Evolutionary conservation across 768 basidiomycete species (phyloP).

Genomic region (Naganishia friedmannii): DNA sequence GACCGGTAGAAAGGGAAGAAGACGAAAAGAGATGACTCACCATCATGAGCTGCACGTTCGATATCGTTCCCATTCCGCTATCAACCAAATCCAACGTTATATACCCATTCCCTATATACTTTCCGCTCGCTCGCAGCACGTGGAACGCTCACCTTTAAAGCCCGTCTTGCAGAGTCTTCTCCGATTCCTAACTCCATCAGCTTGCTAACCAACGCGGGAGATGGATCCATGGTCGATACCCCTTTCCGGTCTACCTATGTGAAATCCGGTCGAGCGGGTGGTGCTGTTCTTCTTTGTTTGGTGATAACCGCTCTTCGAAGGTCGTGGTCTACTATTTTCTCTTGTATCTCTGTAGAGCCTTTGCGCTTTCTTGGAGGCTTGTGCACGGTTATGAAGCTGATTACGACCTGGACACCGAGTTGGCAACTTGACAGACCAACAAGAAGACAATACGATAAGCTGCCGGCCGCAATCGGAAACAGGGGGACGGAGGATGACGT

Average conservation of each 20-base stretch:
- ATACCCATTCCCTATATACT: background rate
- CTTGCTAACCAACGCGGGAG: slow-evolving; percentile 35
- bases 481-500: background rate
- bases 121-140: background rate
- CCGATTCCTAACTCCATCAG: slow-evolving; percentile 44
- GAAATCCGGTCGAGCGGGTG: background rate
- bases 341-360: background rate
- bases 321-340: background rate
- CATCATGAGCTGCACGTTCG: slow-evolving; percentile 47
- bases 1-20: background rate
- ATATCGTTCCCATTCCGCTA: slow-evolving; percentile 43
- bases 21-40: slow-evolving; percentile 39
- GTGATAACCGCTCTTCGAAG: background rate
- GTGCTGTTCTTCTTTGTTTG: background rate
- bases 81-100: background rate
- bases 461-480: background rate
- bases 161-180: slow-evolving; percentile 44
- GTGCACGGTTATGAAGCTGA: too few relatives aligned
- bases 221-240: background rate
- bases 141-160: slow-evolving; percentile 40
- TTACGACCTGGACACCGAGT: too few relatives aligned
- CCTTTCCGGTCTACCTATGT: background rate
- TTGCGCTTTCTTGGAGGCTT: too few relatives aligned
- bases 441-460: background rate
- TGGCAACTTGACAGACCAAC: background rate